phyloP scores from a whole-genome alignment of 257 asterid species.

The Solanum ahanhuiri region DNA sequence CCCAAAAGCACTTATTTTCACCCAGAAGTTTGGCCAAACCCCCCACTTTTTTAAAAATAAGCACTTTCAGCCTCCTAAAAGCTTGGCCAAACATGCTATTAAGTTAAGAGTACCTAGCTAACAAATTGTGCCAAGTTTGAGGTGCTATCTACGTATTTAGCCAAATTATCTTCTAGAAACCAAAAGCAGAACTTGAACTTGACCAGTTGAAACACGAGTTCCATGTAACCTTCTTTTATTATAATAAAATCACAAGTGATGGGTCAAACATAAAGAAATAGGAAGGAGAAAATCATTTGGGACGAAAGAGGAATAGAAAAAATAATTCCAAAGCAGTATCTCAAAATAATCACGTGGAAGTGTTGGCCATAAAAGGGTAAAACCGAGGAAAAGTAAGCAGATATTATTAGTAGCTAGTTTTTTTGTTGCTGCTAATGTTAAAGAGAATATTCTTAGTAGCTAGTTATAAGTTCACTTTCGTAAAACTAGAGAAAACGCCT shows the following conservation, averaged over 20 bases:
- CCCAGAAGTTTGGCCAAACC: neutral
- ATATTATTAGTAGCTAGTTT: neutral
- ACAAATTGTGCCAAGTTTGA: neutral
- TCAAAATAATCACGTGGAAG: neutral
- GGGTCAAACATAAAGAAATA: neutral
- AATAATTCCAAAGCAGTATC: neutral
- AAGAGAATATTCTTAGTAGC: neutral
- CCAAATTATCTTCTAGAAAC: neutral
- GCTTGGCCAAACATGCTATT: neutral
- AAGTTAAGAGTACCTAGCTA: neutral
- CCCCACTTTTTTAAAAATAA: neutral
- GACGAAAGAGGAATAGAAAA: neutral
- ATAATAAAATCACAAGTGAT: neutral
- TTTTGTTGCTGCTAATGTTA: neutral
- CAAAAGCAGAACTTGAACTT: neutral
- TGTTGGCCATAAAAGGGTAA: neutral
- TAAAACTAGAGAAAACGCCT: neutral
- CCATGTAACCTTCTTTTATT: neutral
- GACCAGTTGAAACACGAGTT: neutral
- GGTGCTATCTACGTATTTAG: neutral
- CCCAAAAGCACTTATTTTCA: neutral
- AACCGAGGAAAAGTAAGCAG: neutral
- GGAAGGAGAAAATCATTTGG: neutral
- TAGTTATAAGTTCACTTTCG: neutral
- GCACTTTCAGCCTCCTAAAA: neutral